These are phyloP conservation scores for Neofusicoccum sp. DNA, from an alignment of 2,329 filamentous ascomycete genomes.

Conservation along the genomic window DNA sequence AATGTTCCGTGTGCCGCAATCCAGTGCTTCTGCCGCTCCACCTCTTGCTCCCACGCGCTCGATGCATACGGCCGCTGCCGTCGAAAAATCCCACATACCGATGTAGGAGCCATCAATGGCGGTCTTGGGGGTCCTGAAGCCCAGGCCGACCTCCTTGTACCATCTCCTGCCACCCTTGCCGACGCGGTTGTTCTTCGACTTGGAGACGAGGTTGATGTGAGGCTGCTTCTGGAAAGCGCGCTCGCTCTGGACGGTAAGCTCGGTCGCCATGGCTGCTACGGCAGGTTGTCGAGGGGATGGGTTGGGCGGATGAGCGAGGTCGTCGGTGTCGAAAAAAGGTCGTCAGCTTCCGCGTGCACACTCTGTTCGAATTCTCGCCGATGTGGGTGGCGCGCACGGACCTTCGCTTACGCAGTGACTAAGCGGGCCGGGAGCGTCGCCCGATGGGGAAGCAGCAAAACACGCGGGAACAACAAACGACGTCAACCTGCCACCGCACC, in stretches of 20 bases:
- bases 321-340: constrained; percentile 18
- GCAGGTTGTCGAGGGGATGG: constrained; percentile 20
- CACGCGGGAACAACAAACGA: constrained; percentile 18
- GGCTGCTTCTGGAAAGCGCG: constrained; percentile 99
- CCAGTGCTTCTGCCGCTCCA: not conserved
- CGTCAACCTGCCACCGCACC: constrained; percentile 1
- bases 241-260: constrained; percentile 85
- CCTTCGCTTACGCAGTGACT: constrained; percentile 16
- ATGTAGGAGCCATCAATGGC: constrained; percentile 99
- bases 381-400: constrained; percentile 13
- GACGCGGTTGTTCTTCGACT: constrained; percentile 76
- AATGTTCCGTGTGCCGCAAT: not conserved
- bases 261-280: constrained; percentile 44
- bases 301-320: constrained; percentile 13
- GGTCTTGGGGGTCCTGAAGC: constrained; percentile 97
- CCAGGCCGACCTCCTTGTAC: constrained; percentile 99
- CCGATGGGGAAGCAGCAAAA: constrained; percentile 17
- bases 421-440: constrained; percentile 1
- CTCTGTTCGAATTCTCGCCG: constrained; percentile 1
- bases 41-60: not conserved
- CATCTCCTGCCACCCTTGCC: constrained; percentile 93
- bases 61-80: not conserved
- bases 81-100: constrained; percentile 61
- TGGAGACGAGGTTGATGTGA: constrained; percentile 99
- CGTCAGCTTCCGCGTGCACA: not conserved